Evolutionary conservation across 2,329 filamentous ascomycete genomes (phyloP), one percentile per base, ranked within the genome.

Genomic region (Verticillium alfalfae): DNA sequence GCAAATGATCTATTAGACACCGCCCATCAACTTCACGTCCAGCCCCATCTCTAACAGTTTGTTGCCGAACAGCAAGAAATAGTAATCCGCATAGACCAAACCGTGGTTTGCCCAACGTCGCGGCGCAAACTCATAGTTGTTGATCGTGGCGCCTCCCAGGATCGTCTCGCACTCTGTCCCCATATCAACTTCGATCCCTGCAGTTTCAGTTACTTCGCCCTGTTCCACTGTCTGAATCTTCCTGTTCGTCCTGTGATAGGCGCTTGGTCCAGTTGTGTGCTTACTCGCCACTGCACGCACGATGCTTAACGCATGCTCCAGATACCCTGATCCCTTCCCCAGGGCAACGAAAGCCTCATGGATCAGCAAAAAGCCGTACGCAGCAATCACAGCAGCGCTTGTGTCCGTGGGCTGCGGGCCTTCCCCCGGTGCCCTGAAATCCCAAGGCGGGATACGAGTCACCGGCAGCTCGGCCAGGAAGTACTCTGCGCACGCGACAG

Each of bases 21-120:
- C 16, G 4, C 52, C 58, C 26, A 31, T 57, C 10, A 58, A 26
- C 37, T 34, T 58, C 9, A 39, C 56, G 22, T 58, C 60, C 36
- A 67, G 62, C 4, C 69, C 65, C 69, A 72, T 70, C 2, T 71
- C 66, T 57, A 79, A 62, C n/a, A 79, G 62, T 61, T 75, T 75
- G 59, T 82, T 82, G 7, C 79, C 79, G 39, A 79, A 73, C 37
- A 80, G 69, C 15, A 82, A 61, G 37, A 81, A 74, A 61, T 74
- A 81, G 65, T 82, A 82, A 62, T 82, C 79, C 0, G 79, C 79
- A 66, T 82, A 82, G 0, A 82, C 79, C 22, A 82, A 63, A 1
- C 79, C 79, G 67, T 81, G 79, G 60, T 81, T 71, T 6, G 74
- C 73, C 68, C 78, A 80, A 38, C 74, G 72, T 56, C 74, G 71